These are phyloP conservation scores for Wickerhamomyces sp. DNA, from an alignment of 1,139 yeast genomes.

Conservation along the genomic window DNA sequence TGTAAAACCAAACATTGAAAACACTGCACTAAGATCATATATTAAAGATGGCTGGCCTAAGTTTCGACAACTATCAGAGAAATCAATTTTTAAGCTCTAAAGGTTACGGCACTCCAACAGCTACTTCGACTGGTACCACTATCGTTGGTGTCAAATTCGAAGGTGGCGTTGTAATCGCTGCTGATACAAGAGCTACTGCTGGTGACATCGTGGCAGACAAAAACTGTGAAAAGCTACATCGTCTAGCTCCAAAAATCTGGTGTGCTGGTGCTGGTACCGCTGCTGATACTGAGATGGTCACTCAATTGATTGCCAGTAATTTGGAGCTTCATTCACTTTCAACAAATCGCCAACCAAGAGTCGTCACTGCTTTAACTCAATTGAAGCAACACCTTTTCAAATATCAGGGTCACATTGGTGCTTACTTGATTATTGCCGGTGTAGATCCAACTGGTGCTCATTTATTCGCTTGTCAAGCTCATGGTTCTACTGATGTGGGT, in stretches of 20 bases:
- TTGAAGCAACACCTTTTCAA: slow-evolving; percentile 92
- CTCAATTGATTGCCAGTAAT: slow-evolving; percentile 86
- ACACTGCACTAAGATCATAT: too few species aligned
- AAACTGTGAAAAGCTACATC: slow-evolving; percentile 93
- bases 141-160: slow-evolving; percentile 92
- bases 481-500: slow-evolving; percentile 96
- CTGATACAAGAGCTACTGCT: slow-evolving; percentile 96
- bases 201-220: slow-evolving; percentile 97
- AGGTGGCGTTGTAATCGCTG: slow-evolving; percentile 90
- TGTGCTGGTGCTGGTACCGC: slow-evolving; percentile 99
- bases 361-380: slow-evolving; percentile 87
- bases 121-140: slow-evolving; percentile 97
- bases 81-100: slow-evolving; percentile 65
- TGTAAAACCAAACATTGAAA: background rate
- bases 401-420: slow-evolving; percentile 96
- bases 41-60: slow-evolving; percentile 71
- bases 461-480: slow-evolving; percentile 90
- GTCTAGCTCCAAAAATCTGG: slow-evolving; percentile 92
- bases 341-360: slow-evolving; percentile 84
- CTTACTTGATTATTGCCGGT: slow-evolving; percentile 94
- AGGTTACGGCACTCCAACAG: slow-evolving; percentile 76
- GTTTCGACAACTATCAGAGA: slow-evolving; percentile 90
- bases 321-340: slow-evolving; percentile 83
- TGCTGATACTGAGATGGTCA: slow-evolving; percentile 97
- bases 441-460: slow-evolving; percentile 96